Evolutionary conservation across 306 rosid genomes (phyloP).

Genomic region (Cicer yamashitae): DNA sequence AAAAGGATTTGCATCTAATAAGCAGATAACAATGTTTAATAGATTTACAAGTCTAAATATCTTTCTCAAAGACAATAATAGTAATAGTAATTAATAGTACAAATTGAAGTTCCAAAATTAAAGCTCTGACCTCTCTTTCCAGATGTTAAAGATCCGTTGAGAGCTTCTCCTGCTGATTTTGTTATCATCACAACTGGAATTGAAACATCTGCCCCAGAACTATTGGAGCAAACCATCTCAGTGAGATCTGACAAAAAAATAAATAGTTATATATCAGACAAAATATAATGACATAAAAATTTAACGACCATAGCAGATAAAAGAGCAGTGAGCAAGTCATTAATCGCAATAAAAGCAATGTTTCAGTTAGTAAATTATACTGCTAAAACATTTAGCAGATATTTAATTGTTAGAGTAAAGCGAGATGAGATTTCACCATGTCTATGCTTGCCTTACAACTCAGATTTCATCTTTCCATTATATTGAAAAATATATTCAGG

Average conservation of each 20-base stretch:
- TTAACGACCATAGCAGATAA: slow-evolving; percentile 9
- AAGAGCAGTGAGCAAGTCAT: slow-evolving; percentile 8
- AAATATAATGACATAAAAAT: not conserved
- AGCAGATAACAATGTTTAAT: not conserved
- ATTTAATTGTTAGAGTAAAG: not conserved
- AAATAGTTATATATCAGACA: slow-evolving; percentile 18
- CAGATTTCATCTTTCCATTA: not conserved
- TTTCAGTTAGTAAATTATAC: slow-evolving; percentile 10
- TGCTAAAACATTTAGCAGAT: slow-evolving; percentile 9
- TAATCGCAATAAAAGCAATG: slow-evolving; percentile 18
- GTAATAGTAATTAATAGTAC: slow-evolving; percentile 15
- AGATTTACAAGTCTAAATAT: slow-evolving; percentile 15
- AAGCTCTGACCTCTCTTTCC: slow-evolving; percentile 69
- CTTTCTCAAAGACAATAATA: slow-evolving; percentile 31
- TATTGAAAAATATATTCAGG: not conserved
- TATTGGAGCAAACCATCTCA: slow-evolving; percentile 84
- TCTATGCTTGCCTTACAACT: not conserved
- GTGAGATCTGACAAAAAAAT: slow-evolving; percentile 59
- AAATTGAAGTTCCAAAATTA: slow-evolving; percentile 39
- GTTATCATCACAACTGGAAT: slow-evolving; percentile 85
- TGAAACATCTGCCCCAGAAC: slow-evolving; percentile 59
- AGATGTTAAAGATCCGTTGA: slow-evolving; percentile 58
- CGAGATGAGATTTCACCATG: slow-evolving; percentile 27
- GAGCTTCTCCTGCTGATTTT: slow-evolving; percentile 73
- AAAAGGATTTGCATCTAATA: slow-evolving; percentile 12